Conservation (phyloP, 441 rosid species). For the Adansonia madagascariensis region DNA sequence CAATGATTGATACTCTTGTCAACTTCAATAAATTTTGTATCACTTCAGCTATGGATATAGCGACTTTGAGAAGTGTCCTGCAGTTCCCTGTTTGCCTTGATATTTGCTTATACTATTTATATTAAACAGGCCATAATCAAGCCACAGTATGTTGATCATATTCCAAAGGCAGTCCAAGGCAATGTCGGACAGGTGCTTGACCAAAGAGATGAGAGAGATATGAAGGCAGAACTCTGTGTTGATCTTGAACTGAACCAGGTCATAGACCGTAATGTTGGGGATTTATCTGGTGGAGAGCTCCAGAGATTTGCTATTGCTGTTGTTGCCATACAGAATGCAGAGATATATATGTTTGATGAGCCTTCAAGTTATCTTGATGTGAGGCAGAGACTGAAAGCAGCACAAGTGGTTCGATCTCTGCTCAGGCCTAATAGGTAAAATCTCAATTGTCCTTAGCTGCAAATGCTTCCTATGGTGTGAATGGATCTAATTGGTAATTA, state of each 20-base stretch:
- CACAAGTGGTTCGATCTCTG: constrained; percentile 88
- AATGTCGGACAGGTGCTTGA: constrained; percentile 94
- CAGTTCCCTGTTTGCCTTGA: constrained; percentile 1
- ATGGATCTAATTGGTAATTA: constrained; percentile 9
- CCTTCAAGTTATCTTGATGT: constrained; percentile 99
- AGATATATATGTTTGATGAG: constrained; percentile 98
- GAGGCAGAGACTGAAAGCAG: constrained; percentile 95
- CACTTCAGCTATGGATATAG: background rate
- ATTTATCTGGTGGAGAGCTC: constrained; percentile 96
- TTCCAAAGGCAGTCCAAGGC: constrained; percentile 90
- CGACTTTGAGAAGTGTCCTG: background rate
- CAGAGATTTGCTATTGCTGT: constrained; percentile 98
- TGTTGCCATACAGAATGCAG: constrained; percentile 91
- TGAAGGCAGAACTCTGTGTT: constrained; percentile 71
- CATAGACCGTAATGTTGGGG: constrained; percentile 85
- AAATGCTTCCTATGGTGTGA: constrained; percentile 1
- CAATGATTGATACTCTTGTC: background rate
- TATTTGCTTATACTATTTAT: constrained; percentile 18
- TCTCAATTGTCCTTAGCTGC: constrained; percentile 18
- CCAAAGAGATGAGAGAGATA: constrained; percentile 81
- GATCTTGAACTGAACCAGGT: constrained; percentile 94
- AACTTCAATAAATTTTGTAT: background rate
- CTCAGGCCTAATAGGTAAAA: constrained; percentile 85
- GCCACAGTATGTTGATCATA: constrained; percentile 99
- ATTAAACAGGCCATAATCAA: constrained; percentile 80